Base-by-base conservation (phyloP, 345 rosid species). In the Schrenkiella parvula region DNA sequence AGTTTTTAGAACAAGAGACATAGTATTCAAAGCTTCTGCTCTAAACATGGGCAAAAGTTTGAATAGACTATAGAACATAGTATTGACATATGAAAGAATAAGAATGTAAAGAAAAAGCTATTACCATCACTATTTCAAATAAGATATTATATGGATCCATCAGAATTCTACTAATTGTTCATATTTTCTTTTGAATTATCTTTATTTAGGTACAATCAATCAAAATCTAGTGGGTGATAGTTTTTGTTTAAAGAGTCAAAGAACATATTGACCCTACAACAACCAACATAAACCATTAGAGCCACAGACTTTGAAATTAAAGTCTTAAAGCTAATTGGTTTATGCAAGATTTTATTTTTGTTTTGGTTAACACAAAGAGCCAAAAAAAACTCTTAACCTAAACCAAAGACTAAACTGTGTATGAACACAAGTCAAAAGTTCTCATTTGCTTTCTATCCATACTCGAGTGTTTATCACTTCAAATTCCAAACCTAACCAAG, bases 401-500 rank as follows among this genome's bases (percentile, higher is more conserved):
- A 68, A 75, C 69, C 79, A 75, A 68, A 75, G 42, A 75, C 56
- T 18, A 74, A 38, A 67, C 41, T 67, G 31, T 60, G 73, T 19
- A 25, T 51, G 56, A 74, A 61, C 41, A 60, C 41, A 51, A 68
- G 73, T 75, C 69, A 60, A 75, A 75, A 68, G 64, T 60, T 51
- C 4, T 17, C 43, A 26, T 51, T 67, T 50, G 63, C 29, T 67
- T 9, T 51, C n/a, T 41, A 48, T n/a, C 18, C 23, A 48, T n/a
- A 57, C 43, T 56, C 37, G 65, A 73, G 62, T 61, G 66, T 52
- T 19, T n/a, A 29, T 32, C 71, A 73, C 71, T 64, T 32, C 5
- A 13, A 44, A 23, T 5, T 55, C 58, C 26, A 65, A 10, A 32
- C 31, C 22, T 50, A n/a, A 75, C 79, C 57, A 68, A 43, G 35